Evolutionary conservation across 495 filamentous ascomycete species (phyloP).

Genomic region (Penicillium steckii): DNA sequence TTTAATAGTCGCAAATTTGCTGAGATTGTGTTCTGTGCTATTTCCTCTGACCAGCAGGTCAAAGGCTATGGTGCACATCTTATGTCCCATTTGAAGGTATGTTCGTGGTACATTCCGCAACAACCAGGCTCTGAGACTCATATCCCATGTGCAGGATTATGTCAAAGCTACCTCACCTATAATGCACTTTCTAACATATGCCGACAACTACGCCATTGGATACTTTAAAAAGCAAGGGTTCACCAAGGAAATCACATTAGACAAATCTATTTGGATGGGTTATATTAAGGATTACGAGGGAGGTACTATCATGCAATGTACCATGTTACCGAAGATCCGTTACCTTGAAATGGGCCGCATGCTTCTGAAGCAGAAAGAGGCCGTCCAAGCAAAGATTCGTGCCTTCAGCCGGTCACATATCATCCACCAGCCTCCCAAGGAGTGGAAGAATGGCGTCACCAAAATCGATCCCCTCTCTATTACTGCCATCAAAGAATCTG

Average conservation of each 20-base stretch:
- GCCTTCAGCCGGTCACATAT: conserved; percentile 87
- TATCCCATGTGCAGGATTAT: conserved; percentile 61
- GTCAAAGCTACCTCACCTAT: conserved; percentile 95
- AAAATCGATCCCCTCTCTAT: conserved; percentile 80
- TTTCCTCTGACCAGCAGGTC: conserved; percentile 96
- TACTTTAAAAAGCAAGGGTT: conserved; percentile 99
- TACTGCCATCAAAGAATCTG: conserved; percentile 80
- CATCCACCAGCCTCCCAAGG: conserved; percentile 77
- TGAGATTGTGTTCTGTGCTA: conserved; percentile 98
- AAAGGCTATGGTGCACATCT: conserved; percentile 98
- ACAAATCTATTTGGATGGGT: conserved; percentile 93
- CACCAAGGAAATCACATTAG: conserved; percentile 95
- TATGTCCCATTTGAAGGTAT: conserved; percentile 90
- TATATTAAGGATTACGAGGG: conserved; percentile 99
- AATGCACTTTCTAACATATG: conserved; percentile 98
- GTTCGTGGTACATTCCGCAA: neutral
- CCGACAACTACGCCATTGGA: conserved; percentile 97
- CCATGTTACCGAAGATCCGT: conserved; percentile 91
- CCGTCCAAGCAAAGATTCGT: conserved; percentile 89
- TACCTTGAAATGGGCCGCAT: conserved; percentile 94
- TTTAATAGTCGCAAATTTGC: conserved; percentile 93
- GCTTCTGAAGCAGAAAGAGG: conserved; percentile 96
- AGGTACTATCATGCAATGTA: conserved; percentile 98
- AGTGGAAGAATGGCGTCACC: conserved; percentile 71
- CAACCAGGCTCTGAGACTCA: conserved; percentile 9